phyloP scores from a whole-genome alignment of 805 yeast species.

The Myxozyma udenii region DNA sequence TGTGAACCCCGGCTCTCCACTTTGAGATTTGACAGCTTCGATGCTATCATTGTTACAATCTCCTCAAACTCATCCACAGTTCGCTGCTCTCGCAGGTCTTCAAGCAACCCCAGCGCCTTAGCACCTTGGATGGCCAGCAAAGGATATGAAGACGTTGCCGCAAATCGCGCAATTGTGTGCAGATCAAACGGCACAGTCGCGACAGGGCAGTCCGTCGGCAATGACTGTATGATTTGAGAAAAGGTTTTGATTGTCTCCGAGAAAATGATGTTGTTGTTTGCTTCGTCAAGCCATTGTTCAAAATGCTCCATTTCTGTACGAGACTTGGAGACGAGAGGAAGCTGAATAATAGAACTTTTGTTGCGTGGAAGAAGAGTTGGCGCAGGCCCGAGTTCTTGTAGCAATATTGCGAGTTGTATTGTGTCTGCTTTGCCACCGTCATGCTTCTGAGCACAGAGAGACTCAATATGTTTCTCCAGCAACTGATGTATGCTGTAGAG shows the following conservation, averaged over 20 bases:
- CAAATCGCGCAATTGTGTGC: constrained; percentile 35
- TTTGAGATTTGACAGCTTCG: too few species aligned
- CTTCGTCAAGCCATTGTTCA: constrained; percentile 31
- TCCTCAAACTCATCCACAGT: too few species aligned
- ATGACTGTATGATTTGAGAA: constrained; percentile 39
- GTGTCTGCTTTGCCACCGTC: too few species aligned
- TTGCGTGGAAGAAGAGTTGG: constrained; percentile 36
- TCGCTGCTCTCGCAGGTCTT: too few species aligned
- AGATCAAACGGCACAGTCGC: constrained; percentile 35
- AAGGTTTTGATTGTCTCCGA: constrained; percentile 40
- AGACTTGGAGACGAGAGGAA: constrained; percentile 38
- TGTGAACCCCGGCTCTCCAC: constrained; percentile 40
- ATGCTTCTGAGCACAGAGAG: constrained; percentile 15
- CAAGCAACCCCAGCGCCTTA: constrained; percentile 36
- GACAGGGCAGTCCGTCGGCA: constrained; percentile 34
- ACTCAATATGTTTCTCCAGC: constrained; percentile 35
- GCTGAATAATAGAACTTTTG: constrained; percentile 35
- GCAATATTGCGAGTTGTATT: constrained; percentile 32
- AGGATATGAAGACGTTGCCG: constrained; percentile 35
- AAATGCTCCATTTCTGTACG: constrained; percentile 36
- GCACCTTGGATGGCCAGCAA: constrained; percentile 37
- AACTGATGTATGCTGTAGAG: constrained; percentile 39
- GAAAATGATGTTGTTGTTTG: constrained; percentile 37
- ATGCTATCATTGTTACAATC: too few species aligned
- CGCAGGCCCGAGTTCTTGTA: constrained; percentile 36